Percentiles rank a stretch among this genome's conserved stretches.
phyloP scores from a whole-genome alignment of 148 eudicot genomes.

The Nyssa sinensis region DNA sequence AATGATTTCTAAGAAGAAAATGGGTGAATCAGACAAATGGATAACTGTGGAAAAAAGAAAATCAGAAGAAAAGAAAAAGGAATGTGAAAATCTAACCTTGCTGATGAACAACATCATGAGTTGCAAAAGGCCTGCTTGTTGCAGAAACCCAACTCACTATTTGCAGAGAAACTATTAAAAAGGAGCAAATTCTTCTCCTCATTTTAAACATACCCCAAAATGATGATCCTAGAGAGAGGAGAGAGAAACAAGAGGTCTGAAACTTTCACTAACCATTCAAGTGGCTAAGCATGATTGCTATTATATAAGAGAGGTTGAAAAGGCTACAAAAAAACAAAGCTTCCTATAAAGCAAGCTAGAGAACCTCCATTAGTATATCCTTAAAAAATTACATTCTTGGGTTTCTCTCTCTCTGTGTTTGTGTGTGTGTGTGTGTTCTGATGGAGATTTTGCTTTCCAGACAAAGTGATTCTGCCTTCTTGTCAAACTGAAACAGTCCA shows the following conservation, averaged over 20 bases:
- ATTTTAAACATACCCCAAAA: neutral
- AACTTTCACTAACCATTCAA: neutral
- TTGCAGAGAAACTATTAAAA: conserved; percentile 11
- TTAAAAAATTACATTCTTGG: neutral
- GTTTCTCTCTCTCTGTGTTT: neutral
- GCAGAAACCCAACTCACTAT: conserved; percentile 12
- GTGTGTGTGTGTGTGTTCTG: too few relatives aligned
- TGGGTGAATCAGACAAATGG: neutral
- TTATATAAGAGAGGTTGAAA: neutral
- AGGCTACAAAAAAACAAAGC: neutral
- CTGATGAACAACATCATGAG: neutral
- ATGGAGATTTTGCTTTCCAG: neutral
- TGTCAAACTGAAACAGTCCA: neutral
- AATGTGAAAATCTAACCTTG: conserved; percentile 1
- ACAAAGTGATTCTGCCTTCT: conserved; percentile 6
- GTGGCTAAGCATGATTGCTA: neutral
- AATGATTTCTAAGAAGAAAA: neutral
- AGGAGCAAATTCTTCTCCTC: conserved; percentile 16
- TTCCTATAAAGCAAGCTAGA: neutral
- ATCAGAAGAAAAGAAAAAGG: neutral
- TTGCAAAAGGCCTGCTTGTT: conserved; percentile 12
- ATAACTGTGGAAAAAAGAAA: neutral
- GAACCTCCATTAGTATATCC: too few relatives aligned
- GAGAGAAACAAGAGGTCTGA: neutral
- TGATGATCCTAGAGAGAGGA: neutral